phyloP scores from a whole-genome alignment of 2,329 filamentous ascomycete genomes.

The Colletotrichum karsti region DNA sequence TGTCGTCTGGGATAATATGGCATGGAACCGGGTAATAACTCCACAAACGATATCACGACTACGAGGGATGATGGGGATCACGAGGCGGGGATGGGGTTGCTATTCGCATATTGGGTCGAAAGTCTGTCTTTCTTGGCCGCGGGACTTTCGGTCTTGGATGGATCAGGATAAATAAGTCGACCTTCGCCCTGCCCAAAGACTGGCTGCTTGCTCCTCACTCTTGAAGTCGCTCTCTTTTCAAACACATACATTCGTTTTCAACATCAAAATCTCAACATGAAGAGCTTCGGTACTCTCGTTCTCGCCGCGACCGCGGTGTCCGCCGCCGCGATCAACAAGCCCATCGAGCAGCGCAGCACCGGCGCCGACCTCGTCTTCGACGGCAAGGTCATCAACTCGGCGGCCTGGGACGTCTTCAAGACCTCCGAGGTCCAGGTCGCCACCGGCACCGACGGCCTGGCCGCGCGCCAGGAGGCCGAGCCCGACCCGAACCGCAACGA shows the following conservation, averaged over 20 bases:
- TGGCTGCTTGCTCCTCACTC: neutral
- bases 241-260: neutral
- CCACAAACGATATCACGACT: neutral
- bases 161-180: conserved; percentile 5
- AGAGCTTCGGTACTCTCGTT: conserved; percentile 18
- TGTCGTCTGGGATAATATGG: neutral
- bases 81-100: neutral
- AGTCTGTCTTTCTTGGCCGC: neutral
- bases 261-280: conserved; percentile 10
- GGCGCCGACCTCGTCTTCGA: neutral
- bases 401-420: conserved; percentile 5
- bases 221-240: neutral
- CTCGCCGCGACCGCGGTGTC: conserved; percentile 12
- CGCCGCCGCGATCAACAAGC: conserved; percentile 1
- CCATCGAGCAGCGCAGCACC: neutral
- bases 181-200: neutral
- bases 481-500: conserved; percentile 22
- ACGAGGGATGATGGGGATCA: neutral
- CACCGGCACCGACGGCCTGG: neutral
- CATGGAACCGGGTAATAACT: neutral
- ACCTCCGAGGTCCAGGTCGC: neutral
- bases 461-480: neutral
- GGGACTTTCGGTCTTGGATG: neutral
- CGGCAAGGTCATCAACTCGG: neutral
- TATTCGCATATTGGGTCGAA: neutral